Base-by-base conservation (phyloP, 2,329 filamentous ascomycete genomes). In the Dryadomyces quercus-mongolicae region DNA sequence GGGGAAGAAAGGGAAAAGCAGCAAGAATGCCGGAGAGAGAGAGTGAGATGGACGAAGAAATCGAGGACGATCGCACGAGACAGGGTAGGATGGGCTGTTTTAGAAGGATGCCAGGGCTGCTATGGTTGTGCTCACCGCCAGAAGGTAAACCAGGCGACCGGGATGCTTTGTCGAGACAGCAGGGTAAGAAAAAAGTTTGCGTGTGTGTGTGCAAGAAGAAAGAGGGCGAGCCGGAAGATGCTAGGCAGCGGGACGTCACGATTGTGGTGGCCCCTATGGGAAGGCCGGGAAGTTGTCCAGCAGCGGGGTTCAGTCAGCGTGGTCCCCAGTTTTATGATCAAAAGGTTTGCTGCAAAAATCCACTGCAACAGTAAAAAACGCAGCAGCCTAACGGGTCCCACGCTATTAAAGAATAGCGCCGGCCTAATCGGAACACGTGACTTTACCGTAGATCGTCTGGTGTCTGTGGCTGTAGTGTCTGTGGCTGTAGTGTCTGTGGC, bases 221-320 rank as follows among this genome's bases (percentile, higher is more conserved):
- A n/a, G 50, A 40, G 40, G 45, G 20, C 12, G 25, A 10, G 12
- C 38, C 20, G 43, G 16, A 31, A 46, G 38, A 13, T 22, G 8
- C 15, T 15, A 38, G 36, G 10, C 25, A 40, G 43, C n/a, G 20
- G 31, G 38, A 54, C 52, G 52, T 54, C 45, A 54, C 52, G 46
- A 54, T 45, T 44, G 46, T 49, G 45, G 52, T 31, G 40, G 22
- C 38, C 5, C 16, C 12, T 42, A 42, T n/a, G 16, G 16, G 38
- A 13, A 42, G 16, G 16, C 16, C 16, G 25, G 16, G 7, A 51
- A 15, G 15, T 21, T 15, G 8, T 43, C 16, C 20, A 44, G 22
- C 49, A 44, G 49, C 49, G 49, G 49, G 49, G 49, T 51, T 21
- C 21, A 34, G 20, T 50, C 48, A 42, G 20, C 34, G 13, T 2